These are phyloP conservation scores for Chrysochromulina parva DNA, from an alignment of 78 protist genomes.

Conservation along the genomic window DNA sequence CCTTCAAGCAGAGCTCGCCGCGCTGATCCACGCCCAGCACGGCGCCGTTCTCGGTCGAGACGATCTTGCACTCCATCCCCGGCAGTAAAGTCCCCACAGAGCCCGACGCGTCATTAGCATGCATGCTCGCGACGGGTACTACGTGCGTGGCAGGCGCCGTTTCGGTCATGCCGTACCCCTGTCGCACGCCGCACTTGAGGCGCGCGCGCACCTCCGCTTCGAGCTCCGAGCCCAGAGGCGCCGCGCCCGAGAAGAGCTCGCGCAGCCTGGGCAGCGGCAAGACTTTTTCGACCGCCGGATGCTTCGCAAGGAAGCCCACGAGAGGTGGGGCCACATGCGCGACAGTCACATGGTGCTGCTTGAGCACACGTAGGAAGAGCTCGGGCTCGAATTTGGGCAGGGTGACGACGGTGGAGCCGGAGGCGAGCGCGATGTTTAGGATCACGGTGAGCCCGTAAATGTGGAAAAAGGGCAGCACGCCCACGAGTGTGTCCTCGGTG, in stretches of 20 bases:
- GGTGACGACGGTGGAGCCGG: background rate
- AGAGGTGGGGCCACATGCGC: no score
- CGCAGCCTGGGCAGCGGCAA: no score
- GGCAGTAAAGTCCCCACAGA: constrained; percentile 35
- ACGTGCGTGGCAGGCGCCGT: background rate
- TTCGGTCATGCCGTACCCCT: constrained; percentile 84
- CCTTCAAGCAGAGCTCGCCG: constrained; percentile 48
- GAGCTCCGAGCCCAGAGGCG: no score
- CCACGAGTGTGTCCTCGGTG: background rate
- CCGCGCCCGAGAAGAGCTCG: no score
- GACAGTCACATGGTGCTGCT: background rate
- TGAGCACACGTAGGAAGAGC: constrained; percentile 48
- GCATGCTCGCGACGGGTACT: no score
- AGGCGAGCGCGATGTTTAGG: background rate
- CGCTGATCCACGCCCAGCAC: background rate
- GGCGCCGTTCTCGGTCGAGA: background rate
- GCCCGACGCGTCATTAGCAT: background rate
- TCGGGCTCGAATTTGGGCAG: constrained; percentile 72
- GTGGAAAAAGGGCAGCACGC: background rate
- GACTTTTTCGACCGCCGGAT: no score
- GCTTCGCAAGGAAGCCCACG: no score
- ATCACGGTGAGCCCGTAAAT: background rate
- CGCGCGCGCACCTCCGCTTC: no score
- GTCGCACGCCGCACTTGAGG: background rate
- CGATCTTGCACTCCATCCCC: background rate